A percentile compares a stretch with the other conserved stretches of the same genome.
These are phyloP conservation scores for Theileria parva DNA, from an alignment of 169 alveolate species.

Conservation along the genomic window DNA sequence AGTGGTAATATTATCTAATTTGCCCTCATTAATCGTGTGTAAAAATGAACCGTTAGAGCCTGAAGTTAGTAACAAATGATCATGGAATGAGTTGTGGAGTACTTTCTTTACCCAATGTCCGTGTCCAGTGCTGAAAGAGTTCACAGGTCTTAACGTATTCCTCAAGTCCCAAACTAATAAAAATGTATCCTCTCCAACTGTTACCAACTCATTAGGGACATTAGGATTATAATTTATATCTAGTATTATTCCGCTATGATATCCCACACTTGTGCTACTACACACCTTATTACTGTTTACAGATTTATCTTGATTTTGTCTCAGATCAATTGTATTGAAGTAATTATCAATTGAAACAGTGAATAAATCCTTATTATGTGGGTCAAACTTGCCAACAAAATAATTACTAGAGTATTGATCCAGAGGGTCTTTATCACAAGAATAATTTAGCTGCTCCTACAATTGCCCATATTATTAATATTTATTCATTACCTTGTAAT, in stretches of 20 bases:
- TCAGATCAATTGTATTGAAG: conserved; percentile 36
- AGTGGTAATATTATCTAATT: neutral
- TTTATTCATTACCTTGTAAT: neutral
- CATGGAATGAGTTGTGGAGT: conserved; percentile 85
- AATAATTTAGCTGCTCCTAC: neutral
- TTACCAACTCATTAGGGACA: conserved; percentile 84
- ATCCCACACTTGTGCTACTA: conserved; percentile 13
- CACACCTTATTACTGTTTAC: neutral
- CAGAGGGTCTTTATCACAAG: neutral
- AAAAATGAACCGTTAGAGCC: conserved; percentile 81
- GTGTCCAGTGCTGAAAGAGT: conserved; percentile 75
- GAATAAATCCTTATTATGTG: conserved; percentile 51
- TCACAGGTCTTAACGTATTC: conserved; percentile 57
- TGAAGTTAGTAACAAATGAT: conserved; percentile 87
- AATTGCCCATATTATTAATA: neutral
- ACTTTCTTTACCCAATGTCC: conserved; percentile 86
- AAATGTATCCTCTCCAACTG: conserved; percentile 84
- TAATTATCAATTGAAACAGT: conserved; percentile 26
- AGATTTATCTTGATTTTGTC: conserved; percentile 17
- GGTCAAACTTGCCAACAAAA: conserved; percentile 52
- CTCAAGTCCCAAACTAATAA: conserved; percentile 89
- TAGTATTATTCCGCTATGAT: conserved; percentile 69
- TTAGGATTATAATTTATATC: conserved; percentile 85
- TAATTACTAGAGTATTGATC: conserved; percentile 18
- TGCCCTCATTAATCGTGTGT: conserved; percentile 64